Evolutionary conservation across 345 rosid species (phyloP).

Genomic region (Populus tremula): DNA sequence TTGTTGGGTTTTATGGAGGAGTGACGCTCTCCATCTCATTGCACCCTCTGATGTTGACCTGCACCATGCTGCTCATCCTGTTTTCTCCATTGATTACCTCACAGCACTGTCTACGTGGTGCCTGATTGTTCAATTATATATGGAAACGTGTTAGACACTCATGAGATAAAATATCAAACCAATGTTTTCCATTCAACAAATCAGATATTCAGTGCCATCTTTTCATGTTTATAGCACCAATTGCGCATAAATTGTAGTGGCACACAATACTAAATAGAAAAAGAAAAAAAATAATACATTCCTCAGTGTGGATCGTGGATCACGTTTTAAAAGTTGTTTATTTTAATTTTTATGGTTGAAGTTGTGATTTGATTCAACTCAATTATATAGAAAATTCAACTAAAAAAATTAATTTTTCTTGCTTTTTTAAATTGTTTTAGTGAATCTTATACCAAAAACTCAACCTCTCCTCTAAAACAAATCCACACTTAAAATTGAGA

Average conservation of each 20-base stretch:
- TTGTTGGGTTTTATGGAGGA: conserved; percentile 34
- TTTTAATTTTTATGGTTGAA: no score
- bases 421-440: no score
- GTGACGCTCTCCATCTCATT: conserved; percentile 58
- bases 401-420: no score
- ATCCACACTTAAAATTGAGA: no score
- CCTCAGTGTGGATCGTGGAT: no score
- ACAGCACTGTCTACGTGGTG: conserved; percentile 78
- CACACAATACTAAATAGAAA: background rate
- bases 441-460: no score
- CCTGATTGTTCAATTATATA: conserved; percentile 41
- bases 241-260: conserved; percentile 18
- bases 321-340: no score
- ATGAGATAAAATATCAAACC: background rate
- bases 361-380: no score
- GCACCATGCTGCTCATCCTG: conserved; percentile 21
- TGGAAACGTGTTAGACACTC: background rate
- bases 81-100: conserved; percentile 40
- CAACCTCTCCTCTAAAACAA: no score
- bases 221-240: conserved; percentile 2
- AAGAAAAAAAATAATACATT: no score
- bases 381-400: no score
- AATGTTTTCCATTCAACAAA: background rate
- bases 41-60: conserved; percentile 62
- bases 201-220: background rate